Conservation (phyloP, 2,329 filamentous ascomycete species). For the Neocatenulostroma microsporum region DNA sequence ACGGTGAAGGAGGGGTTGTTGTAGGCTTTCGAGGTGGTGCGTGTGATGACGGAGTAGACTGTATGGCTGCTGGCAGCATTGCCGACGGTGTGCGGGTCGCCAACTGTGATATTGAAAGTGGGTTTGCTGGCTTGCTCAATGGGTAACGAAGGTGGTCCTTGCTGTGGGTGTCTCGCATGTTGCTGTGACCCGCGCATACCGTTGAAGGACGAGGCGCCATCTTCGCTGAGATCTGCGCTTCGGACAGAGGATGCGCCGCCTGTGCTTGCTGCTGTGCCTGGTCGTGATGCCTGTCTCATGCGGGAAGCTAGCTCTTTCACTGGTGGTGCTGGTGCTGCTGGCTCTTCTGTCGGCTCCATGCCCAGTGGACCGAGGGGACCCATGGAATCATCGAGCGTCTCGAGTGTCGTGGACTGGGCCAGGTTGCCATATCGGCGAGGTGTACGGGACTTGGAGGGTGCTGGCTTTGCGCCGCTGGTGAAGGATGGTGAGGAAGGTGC, state of each 20-base stretch:
- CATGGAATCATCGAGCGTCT: slow-evolving; percentile 65
- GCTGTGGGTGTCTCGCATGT: slow-evolving; percentile 40
- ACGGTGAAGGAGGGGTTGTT: slow-evolving; percentile 81
- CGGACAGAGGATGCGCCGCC: slow-evolving; percentile 41
- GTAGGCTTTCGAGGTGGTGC: slow-evolving; percentile 95
- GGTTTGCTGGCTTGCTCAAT: slow-evolving; percentile 92
- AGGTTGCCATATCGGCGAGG: slow-evolving; percentile 60
- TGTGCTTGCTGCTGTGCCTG: slow-evolving; percentile 45
- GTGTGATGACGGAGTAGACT: slow-evolving; percentile 91
- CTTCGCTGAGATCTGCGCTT: slow-evolving; percentile 59
- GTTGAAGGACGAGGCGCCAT: slow-evolving; percentile 38
- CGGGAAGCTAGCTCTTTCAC: slow-evolving; percentile 51
- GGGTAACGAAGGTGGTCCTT: slow-evolving; percentile 67
- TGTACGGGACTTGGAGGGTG: slow-evolving; percentile 38
- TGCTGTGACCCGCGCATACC: slow-evolving; percentile 35
- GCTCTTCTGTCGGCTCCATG: slow-evolving; percentile 45
- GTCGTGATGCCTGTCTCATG: slow-evolving; percentile 33
- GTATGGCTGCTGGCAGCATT: slow-evolving; percentile 96
- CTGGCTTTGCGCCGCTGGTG: slow-evolving; percentile 21
- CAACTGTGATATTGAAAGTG: slow-evolving; percentile 80
- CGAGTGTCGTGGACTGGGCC: slow-evolving; percentile 67
- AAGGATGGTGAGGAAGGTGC: slow-evolving; percentile 15
- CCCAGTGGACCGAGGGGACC: slow-evolving; percentile 67
- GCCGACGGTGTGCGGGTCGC: slow-evolving; percentile 95
- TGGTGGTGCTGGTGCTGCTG: slow-evolving; percentile 52